Conservation (phyloP, 345 rosid genomes). For the Gossypium bickii region DNA sequence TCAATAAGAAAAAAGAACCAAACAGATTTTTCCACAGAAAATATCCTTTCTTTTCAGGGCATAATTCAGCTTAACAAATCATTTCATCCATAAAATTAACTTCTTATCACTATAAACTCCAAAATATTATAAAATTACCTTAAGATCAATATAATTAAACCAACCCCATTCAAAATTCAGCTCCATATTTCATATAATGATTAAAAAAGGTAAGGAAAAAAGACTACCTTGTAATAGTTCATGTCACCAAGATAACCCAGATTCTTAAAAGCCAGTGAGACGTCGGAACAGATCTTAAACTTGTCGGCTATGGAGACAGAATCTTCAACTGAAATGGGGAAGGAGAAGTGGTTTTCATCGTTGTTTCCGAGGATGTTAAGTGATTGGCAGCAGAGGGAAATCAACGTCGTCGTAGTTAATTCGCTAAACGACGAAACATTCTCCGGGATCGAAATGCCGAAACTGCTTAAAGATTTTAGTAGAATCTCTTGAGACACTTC, state of each 20-base stretch:
- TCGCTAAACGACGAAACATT: constrained; percentile 35
- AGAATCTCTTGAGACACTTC: constrained; percentile 36
- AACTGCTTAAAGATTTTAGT: constrained; percentile 37
- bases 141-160: background rate
- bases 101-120: background rate
- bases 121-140: background rate
- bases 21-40: background rate
- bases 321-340: constrained; percentile 36
- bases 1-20: background rate
- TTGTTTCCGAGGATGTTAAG: constrained; percentile 41
- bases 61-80: background rate
- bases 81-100: background rate
- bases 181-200: background rate
- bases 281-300: constrained; percentile 55
- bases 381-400: constrained; percentile 60
- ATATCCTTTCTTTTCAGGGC: background rate
- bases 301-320: constrained; percentile 41
- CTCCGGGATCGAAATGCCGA: constrained; percentile 50
- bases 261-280: constrained; percentile 47
- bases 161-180: background rate
- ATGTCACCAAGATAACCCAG: constrained; percentile 60
- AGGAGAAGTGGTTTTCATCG: constrained; percentile 11
- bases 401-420: constrained; percentile 37
- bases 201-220: background rate
- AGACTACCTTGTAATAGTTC: constrained; percentile 56